Base-by-base conservation (phyloP, 2,329 filamentous ascomycete species). In the Magnaporthales sp. region DNA sequence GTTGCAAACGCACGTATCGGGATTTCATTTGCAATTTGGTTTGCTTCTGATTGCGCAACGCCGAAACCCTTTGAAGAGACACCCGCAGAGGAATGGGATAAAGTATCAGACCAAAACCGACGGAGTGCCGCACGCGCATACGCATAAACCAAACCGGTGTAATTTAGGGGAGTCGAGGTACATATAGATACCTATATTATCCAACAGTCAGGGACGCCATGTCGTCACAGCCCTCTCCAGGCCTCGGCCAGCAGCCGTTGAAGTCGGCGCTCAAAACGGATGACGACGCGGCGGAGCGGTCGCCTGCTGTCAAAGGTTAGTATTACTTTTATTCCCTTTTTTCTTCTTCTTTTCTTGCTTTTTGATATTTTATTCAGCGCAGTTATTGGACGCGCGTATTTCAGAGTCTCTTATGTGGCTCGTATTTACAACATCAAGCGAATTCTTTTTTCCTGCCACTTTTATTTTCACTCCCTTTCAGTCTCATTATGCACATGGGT, bases 191-290 rank as follows among this genome's bases (percentile, higher is more conserved):
- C 15, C 38, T 61, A n/a, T n/a, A n/a, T n/a, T 22, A 58, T 58
- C n/a, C n/a, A 58, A 13, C 22, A 58, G 8, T 58, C 54, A 26
- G 24, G n/a, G 7, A 58, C 51, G 26, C 63, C 27, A 67, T 67
- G 32, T 69, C 70, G 19, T 56, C 58, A 9, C 66, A 69, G 24
- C 38, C 67, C 1, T 60, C 67, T 10, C 60, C 68, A 27, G 63
- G 67, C 30, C 24, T 67, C n/a, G 58, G 51, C 30, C 70, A 22
- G 22, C 54, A 70, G 66, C 72, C 72, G 31, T 68, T 69, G 32
- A 71, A 72, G 67, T 74, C 73, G 26, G 73, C 72, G 15, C 67
- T 75, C 63, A 83, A 82, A 72, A 72, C 70, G 15, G 80, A 83
- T 31, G 78, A 80, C 64, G 80, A 81, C 62, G 71, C 62, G 32